Base-by-base conservation (phyloP, 768 basidiomycete species). In the Suillus variegatus region DNA sequence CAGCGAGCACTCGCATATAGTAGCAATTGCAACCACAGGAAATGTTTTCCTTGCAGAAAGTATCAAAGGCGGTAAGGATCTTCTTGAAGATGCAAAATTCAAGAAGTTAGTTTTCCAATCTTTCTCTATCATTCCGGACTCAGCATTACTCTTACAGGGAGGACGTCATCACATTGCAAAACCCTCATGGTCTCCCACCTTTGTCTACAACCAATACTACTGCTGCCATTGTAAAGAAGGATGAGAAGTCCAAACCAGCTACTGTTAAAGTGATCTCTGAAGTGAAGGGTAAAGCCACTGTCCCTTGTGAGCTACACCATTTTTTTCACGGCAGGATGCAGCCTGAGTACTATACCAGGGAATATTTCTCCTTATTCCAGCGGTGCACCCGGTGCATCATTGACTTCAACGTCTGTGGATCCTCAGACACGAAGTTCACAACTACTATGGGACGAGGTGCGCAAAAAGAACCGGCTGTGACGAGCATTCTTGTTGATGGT, bases 1-100 rank as follows among this genome's bases (percentile, higher is more conserved):
- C 84, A 95, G 85, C 73, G 91, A 97, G 67, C 97, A 99, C 75
- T 96, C 97, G 1, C 93, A 98, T 73, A 93, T 99, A 63, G 93
- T 95, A 44, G 92, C 93, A 49, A 88, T 97, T 69, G 89, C 90
- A 7, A 90, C 88, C 0, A 95, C 94, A 0, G 95, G 95, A 18
- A 97, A 97, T 74, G 95, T 99, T 16, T 99, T 92, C 76, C 83
- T 96, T 20, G 90, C 91, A 9, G 97, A 98, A 56, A 97, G 95
- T 70, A 82, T 95, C 65, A 94, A 89, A 72, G 92, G 90, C 25
- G 91, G 92, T 66, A 84, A 82, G 69, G 97, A 99, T 75, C 81
- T 99, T n/a, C 81, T 99, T 10, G 86, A 83, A 36, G 97, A 99
- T 72, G 83, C 87, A 56, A 82, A 89, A 16, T 95, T 96, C 78